Percentiles rank a stretch among this genome's conserved stretches.
Evolutionary conservation across 495 filamentous ascomycete genomes (phyloP).

Genomic region (Saxophila tyrrhenica): DNA sequence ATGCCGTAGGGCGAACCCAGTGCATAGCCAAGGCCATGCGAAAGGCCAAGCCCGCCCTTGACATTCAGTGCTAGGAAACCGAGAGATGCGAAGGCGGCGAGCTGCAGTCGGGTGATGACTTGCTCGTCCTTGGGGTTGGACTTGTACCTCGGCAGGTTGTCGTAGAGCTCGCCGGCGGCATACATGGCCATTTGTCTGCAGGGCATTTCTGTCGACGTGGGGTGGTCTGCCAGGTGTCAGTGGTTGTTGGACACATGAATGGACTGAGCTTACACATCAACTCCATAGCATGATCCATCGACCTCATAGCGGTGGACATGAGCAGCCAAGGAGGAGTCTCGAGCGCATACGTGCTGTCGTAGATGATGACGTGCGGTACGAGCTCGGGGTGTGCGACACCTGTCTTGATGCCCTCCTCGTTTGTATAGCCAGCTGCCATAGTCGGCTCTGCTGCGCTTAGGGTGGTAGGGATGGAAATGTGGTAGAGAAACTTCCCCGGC

Average conservation of each 20-base stretch:
- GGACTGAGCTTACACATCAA: slow-evolving; percentile 18
- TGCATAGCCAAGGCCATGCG: slow-evolving; percentile 38
- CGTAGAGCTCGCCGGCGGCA: slow-evolving; percentile 33
- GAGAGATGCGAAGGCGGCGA: slow-evolving; percentile 36
- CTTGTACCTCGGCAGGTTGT: slow-evolving; percentile 34
- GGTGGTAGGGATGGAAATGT: slow-evolving; percentile 41
- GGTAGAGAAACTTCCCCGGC: slow-evolving; percentile 30
- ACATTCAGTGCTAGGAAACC: slow-evolving; percentile 35
- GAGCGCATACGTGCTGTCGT: slow-evolving; percentile 34
- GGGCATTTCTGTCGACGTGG: slow-evolving; percentile 37
- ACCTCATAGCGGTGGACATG: slow-evolving; percentile 35
- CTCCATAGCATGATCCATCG: slow-evolving; percentile 42
- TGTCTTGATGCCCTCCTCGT: slow-evolving; percentile 32
- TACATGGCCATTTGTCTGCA: slow-evolving; percentile 28
- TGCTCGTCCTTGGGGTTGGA: slow-evolving; percentile 32
- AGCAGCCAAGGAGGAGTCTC: slow-evolving; percentile 35
- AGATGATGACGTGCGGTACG: slow-evolving; percentile 33
- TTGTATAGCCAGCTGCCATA: slow-evolving; percentile 33
- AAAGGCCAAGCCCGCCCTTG: slow-evolving; percentile 35
- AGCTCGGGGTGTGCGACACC: slow-evolving; percentile 29
- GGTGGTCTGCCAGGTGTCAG: slow-evolving; percentile 30
- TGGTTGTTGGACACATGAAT: background rate
- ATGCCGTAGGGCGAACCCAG: slow-evolving; percentile 40
- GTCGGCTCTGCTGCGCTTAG: slow-evolving; percentile 40
- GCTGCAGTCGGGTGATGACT: slow-evolving; percentile 33